A percentile compares a stretch with the other conserved stretches of the same genome.
These are phyloP conservation scores for Trypanosoma caninum DNA, from an alignment of 208 protist species.

Conservation along the genomic window DNA sequence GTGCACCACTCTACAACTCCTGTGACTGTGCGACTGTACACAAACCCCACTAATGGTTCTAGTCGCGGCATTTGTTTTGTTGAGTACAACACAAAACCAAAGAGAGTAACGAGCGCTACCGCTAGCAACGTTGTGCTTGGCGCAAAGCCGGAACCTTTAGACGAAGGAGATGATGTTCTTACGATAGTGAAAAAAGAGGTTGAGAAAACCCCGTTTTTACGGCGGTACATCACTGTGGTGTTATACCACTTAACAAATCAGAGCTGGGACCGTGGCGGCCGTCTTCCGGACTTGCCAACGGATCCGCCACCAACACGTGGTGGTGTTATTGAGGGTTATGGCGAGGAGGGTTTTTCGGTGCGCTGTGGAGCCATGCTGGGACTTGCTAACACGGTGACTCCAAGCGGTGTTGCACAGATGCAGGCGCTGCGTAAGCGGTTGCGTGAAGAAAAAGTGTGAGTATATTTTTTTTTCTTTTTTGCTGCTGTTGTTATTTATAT, in stretches of 20 bases:
- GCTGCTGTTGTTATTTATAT: background rate
- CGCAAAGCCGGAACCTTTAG: background rate
- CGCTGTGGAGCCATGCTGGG: slow-evolving; percentile 54
- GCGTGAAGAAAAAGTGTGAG: slow-evolving; percentile 29
- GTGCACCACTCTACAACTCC: slow-evolving; percentile 39
- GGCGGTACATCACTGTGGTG: slow-evolving; percentile 29
- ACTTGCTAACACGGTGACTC: slow-evolving; percentile 73
- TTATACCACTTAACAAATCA: slow-evolving; percentile 56
- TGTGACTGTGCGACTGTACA: slow-evolving; percentile 68
- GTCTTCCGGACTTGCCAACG: slow-evolving; percentile 67
- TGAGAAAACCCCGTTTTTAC: slow-evolving; percentile 46
- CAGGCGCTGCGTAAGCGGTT: slow-evolving; percentile 66
- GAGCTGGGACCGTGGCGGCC: slow-evolving; percentile 67
- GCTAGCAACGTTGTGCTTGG: background rate
- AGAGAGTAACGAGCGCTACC: background rate
- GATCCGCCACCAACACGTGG: slow-evolving; percentile 42
- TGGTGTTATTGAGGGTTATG: slow-evolving; percentile 52
- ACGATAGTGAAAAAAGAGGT: slow-evolving; percentile 41
- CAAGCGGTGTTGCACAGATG: slow-evolving; percentile 44
- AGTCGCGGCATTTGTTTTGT: slow-evolving; percentile 80
- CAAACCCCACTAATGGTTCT: slow-evolving; percentile 65
- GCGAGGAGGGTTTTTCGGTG: slow-evolving; percentile 68
- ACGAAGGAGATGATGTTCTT: slow-evolving; percentile 10
- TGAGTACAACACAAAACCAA: slow-evolving; percentile 39
- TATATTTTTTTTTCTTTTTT: no score